Percentiles rank a stretch among this genome's conserved stretches.
Conservation (phyloP, 805 yeast species). For the Debaryomyces prosopidis region DNA sequence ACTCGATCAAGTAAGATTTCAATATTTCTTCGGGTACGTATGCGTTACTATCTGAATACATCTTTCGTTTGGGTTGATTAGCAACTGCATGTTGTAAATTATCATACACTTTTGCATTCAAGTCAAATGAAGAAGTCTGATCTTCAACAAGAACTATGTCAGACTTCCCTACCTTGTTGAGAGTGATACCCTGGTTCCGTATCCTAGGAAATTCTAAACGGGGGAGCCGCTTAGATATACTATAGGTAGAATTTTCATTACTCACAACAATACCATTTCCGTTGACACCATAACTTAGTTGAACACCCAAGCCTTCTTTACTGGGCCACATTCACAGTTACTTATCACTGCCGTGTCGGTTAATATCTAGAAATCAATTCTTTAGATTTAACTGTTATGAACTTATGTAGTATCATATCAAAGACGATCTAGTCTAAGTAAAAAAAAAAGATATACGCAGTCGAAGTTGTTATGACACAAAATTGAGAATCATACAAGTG, state of each 20-base stretch:
- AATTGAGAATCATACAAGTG: not conserved
- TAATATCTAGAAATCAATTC: not conserved
- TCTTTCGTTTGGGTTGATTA: not conserved
- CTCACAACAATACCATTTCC: conserved; percentile 29
- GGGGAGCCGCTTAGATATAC: conserved; percentile 6
- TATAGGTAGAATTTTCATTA: not conserved
- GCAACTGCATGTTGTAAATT: conserved; percentile 8
- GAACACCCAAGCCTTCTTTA: conserved; percentile 35
- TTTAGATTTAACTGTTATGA: not conserved
- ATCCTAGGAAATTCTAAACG: conserved; percentile 25
- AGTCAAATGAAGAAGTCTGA: conserved; percentile 6
- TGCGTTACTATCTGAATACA: conserved; percentile 7
- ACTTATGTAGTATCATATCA: not conserved
- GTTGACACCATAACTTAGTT: conserved; percentile 44
- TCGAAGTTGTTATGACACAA: not conserved
- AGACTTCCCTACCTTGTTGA: conserved; percentile 13
- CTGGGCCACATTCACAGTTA: conserved; percentile 38
- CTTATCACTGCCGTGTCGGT: not conserved
- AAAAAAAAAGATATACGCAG: not conserved
- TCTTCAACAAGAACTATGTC: conserved; percentile 7
- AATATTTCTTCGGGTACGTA: conserved; percentile 26
- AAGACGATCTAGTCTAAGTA: not conserved
- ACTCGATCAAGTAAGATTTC: conserved; percentile 21
- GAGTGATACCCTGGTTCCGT: conserved; percentile 15
- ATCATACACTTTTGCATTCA: conserved; percentile 13